phyloP scores from a whole-genome alignment of 1,139 yeast genomes.

The Sugiyamaella paludigena region DNA sequence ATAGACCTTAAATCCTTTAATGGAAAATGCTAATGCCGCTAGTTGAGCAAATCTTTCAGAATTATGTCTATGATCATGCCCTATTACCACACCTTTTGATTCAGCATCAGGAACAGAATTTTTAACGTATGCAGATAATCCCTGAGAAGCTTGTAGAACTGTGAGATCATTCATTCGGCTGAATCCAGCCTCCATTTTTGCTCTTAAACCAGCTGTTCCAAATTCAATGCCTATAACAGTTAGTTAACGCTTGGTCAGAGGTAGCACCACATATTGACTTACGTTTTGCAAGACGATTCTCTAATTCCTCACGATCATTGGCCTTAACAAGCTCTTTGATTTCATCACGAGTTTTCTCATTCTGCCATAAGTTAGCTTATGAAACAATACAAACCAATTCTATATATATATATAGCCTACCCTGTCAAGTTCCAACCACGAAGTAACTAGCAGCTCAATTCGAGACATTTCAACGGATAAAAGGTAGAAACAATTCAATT shows the following conservation, averaged over 20 bases:
- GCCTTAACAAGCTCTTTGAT: conserved; percentile 48
- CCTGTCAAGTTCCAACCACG: conserved; percentile 50
- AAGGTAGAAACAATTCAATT: too few relatives aligned
- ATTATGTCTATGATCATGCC: conserved; percentile 87
- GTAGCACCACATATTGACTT: too few relatives aligned
- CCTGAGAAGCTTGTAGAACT: conserved; percentile 89
- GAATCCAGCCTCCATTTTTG: conserved; percentile 88
- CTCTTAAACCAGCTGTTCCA: conserved; percentile 91
- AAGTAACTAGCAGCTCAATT: conserved; percentile 43
- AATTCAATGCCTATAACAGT: conserved; percentile 59
- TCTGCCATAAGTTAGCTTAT: conserved; percentile 29
- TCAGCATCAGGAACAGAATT: conserved; percentile 36
- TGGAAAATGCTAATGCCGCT: conserved; percentile 69
- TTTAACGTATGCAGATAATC: conserved; percentile 63
- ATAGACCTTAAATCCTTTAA: conserved; percentile 67
- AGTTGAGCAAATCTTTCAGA: conserved; percentile 78
- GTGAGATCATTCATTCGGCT: conserved; percentile 87
- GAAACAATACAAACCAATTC: neutral
- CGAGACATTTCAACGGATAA: conserved; percentile 5
- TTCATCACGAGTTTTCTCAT: conserved; percentile 56
- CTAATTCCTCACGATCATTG: conserved; percentile 47
- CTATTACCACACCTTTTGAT: conserved; percentile 63
- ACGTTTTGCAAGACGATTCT: conserved; percentile 45
- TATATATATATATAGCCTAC: conserved; percentile 26
- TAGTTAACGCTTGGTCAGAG: neutral